Base-by-base conservation (phyloP, 1,284 basidiomycete species). In the Cryptococcus jaspeensis region DNA sequence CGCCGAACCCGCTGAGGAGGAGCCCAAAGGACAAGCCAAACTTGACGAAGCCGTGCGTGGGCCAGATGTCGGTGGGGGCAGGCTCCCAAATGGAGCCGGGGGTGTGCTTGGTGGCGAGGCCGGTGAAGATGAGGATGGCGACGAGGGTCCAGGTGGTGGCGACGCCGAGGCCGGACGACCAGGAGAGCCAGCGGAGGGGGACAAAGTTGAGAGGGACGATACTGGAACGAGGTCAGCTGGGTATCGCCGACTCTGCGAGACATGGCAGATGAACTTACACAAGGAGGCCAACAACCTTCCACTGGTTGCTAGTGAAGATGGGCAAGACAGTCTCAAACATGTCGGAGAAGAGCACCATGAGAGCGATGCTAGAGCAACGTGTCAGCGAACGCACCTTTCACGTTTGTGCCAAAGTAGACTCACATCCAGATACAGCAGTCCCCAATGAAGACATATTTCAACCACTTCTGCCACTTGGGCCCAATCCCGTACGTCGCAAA, bases 1-100 rank as follows among this genome's bases (percentile, higher is more conserved):
- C 74, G 22, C 74, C 75, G 44, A 72, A 76, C 54, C 93, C 92
- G 20, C 89, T 88, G 88, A 96, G 93, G 73, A 97, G 87, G 52
- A 97, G 80, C 3, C 94, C 94, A 71, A 93, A 88, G 11, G 88
- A 84, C 36, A 90, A 64, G 18, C 88, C 87, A 12, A 96, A 75
- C 66, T 87, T 85, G 66, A 78, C 83, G 46, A 76, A 74, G 57
- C 78, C 84, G 55, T 81, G 81, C 66, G 56, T 80, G 76, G 61
- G 89, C 80, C n/a, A 82, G 12, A 88, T 62, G 25, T 83, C 84
- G 0, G 92, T 96, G 15, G 81, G 80, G 13, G 87, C 87, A 4
- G 90, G 88, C 44, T 81, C 80, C 82, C 87, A 88, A 2, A 97
- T 76, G 61, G 89, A 91, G 15, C 93, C 93, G 0, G 93, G 93